Base-by-base conservation (phyloP, 169 alveolate species). In the Plasmodium gaboni region DNA sequence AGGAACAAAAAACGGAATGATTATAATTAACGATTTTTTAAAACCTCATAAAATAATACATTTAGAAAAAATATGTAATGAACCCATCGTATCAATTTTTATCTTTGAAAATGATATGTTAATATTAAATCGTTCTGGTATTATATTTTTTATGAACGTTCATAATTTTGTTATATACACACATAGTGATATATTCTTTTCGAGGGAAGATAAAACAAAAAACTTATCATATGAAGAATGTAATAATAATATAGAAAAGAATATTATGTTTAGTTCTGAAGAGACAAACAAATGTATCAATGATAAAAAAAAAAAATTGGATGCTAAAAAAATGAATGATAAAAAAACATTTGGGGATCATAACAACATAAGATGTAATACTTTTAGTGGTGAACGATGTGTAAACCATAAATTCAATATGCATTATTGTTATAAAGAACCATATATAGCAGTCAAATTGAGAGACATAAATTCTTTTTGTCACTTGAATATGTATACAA, bases 81-180 rank as follows among this genome's bases (percentile, higher is more conserved):
- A 78, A 12, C n/a, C 44, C 28, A 65, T 78, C 38, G 70, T 48
- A 10, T 78, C 89, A 15, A 78, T 78, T 78, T 78, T 78, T 78
- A 44, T 59, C 50, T 69, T 64, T 67, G 78, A 78, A 51, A 78
- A 59, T 59, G 28, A 59, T 51, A 22, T 78, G 32, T 51, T 65
- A 57, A 57, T 78, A 26, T 57, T 78, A 26, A 78, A 59, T 38
- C 17, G 61, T 48, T 78, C 67, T 5, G 89, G 89, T 12, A 22
- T 78, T 32, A 17, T 78, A 26, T 57, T 48, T 51, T 78, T 78
- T 78, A 50, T 78, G 65, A 57, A 57, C 13, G 44, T 46, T 15
- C 55, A 53, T 70, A 78, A 78, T 65, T 78, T 64, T 64, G 50
- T 13, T 44, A 17, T 15, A 17, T 59, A 48, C 28, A 78, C 44